A percentile compares a stretch with the other conserved stretches of the same genome.
phyloP scores from a whole-genome alignment of 163 green algal genomes.

The Chlamydomonas reinhardtii region DNA sequence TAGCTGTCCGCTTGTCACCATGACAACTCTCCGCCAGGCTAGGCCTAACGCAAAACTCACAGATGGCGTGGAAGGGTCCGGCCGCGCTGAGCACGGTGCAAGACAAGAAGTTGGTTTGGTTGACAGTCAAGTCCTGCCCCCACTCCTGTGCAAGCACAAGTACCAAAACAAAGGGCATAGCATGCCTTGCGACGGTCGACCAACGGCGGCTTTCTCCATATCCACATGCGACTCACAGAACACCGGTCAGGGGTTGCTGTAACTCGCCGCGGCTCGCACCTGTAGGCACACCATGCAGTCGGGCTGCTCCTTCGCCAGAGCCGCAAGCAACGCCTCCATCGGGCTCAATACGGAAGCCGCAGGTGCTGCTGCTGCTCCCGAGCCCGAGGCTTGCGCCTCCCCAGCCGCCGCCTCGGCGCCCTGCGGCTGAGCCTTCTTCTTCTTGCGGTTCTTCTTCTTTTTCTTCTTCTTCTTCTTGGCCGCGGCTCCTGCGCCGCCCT shows the following conservation, averaged over 20 bases:
- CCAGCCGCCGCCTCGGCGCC: too few relatives aligned
- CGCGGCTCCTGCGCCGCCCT: not conserved
- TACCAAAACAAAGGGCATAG: too few relatives aligned
- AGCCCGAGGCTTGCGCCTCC: too few relatives aligned
- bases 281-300: conserved; percentile 21
- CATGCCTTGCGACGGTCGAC: too few relatives aligned
- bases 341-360: too few relatives aligned
- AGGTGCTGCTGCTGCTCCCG: not conserved
- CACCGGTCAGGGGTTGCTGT: too few relatives aligned
- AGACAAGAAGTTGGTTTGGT: not conserved
- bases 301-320: not conserved
- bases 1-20: too few relatives aligned
- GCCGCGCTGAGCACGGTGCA: not conserved
- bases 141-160: too few relatives aligned
- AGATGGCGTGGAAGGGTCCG: conserved; percentile 14
- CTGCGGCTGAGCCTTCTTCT: not conserved
- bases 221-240: too few relatives aligned
- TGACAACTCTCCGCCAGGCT: too few relatives aligned
- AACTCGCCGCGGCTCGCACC: not conserved
- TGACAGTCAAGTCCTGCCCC: not conserved
- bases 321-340: not conserved
- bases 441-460: not conserved
- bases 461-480: not conserved
- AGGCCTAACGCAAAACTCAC: too few relatives aligned
- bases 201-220: too few relatives aligned